phyloP scores from a whole-genome alignment of 495 filamentous ascomycete genomes.

The Aspergillus panamensis region DNA sequence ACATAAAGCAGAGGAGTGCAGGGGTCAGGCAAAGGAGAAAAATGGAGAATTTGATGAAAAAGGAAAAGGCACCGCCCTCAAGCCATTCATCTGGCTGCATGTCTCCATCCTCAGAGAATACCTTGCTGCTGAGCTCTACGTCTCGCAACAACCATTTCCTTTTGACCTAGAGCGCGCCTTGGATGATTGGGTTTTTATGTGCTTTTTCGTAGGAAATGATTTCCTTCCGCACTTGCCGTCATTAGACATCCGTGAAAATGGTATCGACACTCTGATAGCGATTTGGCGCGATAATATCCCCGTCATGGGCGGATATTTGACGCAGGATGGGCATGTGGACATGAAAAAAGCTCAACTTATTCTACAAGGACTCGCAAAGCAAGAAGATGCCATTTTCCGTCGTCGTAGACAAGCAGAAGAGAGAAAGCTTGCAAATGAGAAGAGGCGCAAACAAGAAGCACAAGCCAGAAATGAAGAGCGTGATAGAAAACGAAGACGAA shows the following conservation, averaged over 20 bases:
- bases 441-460: constrained; percentile 70
- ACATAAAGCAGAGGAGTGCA: constrained; percentile 80
- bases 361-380: constrained; percentile 82
- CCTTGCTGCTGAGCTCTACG: constrained; percentile 79
- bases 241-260: constrained; percentile 93
- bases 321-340: constrained; percentile 89
- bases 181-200: constrained; percentile 99
- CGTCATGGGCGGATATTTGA: constrained; percentile 89
- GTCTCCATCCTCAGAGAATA: constrained; percentile 91
- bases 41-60: constrained; percentile 84
- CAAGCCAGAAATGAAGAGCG: constrained; percentile 49
- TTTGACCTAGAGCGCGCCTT: constrained; percentile 93
- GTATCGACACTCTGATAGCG: constrained; percentile 90
- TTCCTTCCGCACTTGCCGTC: constrained; percentile 96
- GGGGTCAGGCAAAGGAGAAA: constrained; percentile 78
- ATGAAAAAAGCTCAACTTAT: constrained; percentile 84
- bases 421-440: constrained; percentile 69
- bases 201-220: constrained; percentile 99
- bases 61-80: constrained; percentile 59
- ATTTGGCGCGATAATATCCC: constrained; percentile 95
- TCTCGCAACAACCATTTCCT: constrained; percentile 73
- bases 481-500: constrained; percentile 41
- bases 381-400: constrained; percentile 91
- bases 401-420: constrained; percentile 80
- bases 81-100: constrained; percentile 98